Percentiles rank a stretch among this genome's conserved stretches.
phyloP scores from a whole-genome alignment of 2,329 filamentous ascomycete genomes.

The Epichloe festucae region DNA sequence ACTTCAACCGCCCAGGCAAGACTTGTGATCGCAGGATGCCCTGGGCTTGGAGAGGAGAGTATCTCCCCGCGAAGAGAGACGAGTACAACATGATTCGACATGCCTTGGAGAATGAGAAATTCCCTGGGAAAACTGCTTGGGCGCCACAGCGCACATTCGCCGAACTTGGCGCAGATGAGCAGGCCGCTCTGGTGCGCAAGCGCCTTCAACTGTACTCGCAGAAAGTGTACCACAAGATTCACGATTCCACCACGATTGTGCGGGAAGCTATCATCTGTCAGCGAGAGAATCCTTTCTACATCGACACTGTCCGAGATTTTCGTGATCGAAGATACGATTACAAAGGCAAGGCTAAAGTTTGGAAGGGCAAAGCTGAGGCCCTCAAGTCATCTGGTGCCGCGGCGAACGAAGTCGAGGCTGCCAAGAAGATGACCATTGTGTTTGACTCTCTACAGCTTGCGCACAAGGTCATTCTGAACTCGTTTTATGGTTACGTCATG shows the following conservation, averaged over 20 bases:
- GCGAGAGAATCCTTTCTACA: conserved; percentile 95
- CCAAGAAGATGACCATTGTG: conserved; percentile 96
- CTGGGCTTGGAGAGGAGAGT: conserved; percentile 98
- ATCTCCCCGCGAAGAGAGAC: conserved; percentile 85
- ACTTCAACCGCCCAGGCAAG: conserved; percentile 95
- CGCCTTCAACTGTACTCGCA: conserved; percentile 86
- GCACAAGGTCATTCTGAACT: conserved; percentile 98
- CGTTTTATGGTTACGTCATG: conserved; percentile 99
- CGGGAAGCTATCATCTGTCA: conserved; percentile 97
- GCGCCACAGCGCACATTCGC: conserved; percentile 62
- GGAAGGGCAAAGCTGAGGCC: conserved; percentile 90
- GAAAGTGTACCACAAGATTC: conserved; percentile 99
- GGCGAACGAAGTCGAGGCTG: conserved; percentile 68
- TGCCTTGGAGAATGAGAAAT: conserved; percentile 81
- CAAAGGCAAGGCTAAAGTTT: conserved; percentile 94
- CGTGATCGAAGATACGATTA: conserved; percentile 96
- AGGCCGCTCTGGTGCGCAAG: conserved; percentile 68
- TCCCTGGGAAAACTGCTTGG: conserved; percentile 66
- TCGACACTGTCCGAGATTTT: conserved; percentile 90
- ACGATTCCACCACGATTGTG: conserved; percentile 83
- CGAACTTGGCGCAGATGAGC: conserved; percentile 71
- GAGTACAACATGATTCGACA: conserved; percentile 99
- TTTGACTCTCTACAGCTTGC: conserved; percentile 94
- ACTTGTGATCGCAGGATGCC: conserved; percentile 90
- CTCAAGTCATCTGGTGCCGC: conserved; percentile 73